Evolutionary conservation across 371 early-diverging fungal genomes (phyloP), one percentile per base, ranked within the genome.

Genomic region (Lichtheimia ornata): DNA sequence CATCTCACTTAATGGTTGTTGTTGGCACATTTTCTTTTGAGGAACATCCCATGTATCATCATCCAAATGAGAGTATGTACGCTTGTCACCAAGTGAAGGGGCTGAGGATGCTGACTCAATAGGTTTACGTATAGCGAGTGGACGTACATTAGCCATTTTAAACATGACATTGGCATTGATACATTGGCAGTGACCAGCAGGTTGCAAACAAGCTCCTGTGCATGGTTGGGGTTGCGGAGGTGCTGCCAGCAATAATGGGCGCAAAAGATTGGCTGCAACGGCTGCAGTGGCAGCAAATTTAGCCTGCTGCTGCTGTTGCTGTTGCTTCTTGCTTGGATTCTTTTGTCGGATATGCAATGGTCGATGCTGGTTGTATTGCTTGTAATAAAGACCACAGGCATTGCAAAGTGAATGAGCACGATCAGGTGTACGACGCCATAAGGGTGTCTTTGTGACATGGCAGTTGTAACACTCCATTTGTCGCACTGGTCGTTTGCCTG

Each of bases 311-410:
- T 42, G 45, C 9, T 56, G 28, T 9, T 42, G 45, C 17, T 56
- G 28, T 14, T 56, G 57, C 57, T 56, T 35, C 42, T 56, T 66
- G 55, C 51, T 62, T 47, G 66, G 47, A 7, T n/a, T 47, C 64
- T 85, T 85, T 63, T 82, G 82, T 49, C 86, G 84, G 4, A 85
- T 73, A 54, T 83, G 80, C 41, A 86, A 67, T 7, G 91, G 93
- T 27, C 90, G 84, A 61, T 91, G 89, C 1, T 76, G 69, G 24
- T 85, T 81, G 64, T 90, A 88, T 58, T 88, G 88, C 78, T 90
- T 91, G 61, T 76, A 88, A 74, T 90, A 93, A n/a, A 91, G 77
- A 50, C 91, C 91, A 70, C 94, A 93, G 1, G 94, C 92, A 70
- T 93, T 93, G 74, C 94, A 93, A 17, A 93, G 80, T 49, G 86